Conservation (phyloP, 2,329 filamentous ascomycete species). For the Fusarium redolens region DNA sequence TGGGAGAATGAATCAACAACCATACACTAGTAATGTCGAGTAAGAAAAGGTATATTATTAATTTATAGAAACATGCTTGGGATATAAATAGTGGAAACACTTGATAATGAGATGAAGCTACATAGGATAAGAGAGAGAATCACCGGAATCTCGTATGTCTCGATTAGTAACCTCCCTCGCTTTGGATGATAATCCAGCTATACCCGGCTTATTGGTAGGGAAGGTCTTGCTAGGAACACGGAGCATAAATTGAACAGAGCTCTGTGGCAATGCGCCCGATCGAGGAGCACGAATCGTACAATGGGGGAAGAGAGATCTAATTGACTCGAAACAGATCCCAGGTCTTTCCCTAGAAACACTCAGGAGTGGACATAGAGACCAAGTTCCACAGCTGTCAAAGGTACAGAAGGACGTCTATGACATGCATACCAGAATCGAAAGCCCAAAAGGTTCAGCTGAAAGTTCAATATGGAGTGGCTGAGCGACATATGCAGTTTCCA, state of each 20-base stretch:
- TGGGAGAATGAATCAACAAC: background rate
- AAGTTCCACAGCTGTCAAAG: background rate
- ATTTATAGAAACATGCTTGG: fast-evolving
- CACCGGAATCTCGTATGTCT: no score
- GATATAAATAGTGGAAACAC: fast-evolving
- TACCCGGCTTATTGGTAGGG: background rate
- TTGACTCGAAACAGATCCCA: background rate
- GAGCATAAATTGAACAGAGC: background rate
- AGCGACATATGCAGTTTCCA: background rate
- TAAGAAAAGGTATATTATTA: fast-evolving
- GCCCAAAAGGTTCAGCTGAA: background rate
- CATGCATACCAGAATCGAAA: background rate
- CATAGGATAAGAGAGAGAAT: no score
- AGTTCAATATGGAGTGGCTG: background rate
- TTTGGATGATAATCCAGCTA: background rate
- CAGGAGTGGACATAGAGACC: background rate
- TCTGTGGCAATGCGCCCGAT: no score
- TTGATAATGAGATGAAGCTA: background rate
- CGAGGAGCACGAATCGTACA: background rate
- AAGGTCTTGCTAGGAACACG: background rate
- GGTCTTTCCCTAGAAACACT: background rate
- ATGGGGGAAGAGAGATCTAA: background rate
- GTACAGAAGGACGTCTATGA: background rate
- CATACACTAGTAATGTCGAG: fast-evolving
- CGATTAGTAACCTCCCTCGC: background rate